Percentiles rank a stretch among this genome's conserved stretches.
Evolutionary conservation across 2,329 filamentous ascomycete species (phyloP).

Genomic region (Metarhizium humberi): DNA sequence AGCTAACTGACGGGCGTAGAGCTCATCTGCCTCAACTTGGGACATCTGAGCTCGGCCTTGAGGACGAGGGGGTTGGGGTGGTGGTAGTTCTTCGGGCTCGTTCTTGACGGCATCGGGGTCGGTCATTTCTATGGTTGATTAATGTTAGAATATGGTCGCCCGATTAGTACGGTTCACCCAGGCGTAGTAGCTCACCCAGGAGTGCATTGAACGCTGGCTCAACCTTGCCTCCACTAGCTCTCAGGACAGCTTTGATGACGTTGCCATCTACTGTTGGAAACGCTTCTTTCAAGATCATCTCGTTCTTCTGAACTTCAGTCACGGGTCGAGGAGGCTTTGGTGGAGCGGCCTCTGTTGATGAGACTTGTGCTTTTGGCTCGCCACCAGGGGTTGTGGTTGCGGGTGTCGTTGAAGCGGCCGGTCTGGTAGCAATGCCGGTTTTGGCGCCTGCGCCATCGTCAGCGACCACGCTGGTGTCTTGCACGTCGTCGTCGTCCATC

Average conservation of each 20-base stretch:
- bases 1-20: slow-evolving; percentile 84
- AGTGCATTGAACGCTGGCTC: slow-evolving; percentile 95
- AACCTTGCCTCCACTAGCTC: slow-evolving; percentile 76
- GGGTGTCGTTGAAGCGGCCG: slow-evolving; percentile 6
- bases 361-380: slow-evolving; percentile 9
- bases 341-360: slow-evolving; percentile 38
- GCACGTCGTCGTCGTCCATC: slow-evolving; percentile 61
- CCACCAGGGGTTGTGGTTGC: slow-evolving; percentile 18
- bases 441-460: slow-evolving; percentile 27
- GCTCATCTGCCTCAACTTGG: slow-evolving; percentile 84
- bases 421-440: not conserved
- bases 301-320: slow-evolving; percentile 74
- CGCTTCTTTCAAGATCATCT: slow-evolving; percentile 83
- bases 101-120: slow-evolving; percentile 59
- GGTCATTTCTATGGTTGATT: slow-evolving; percentile 56
- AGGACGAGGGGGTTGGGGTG: slow-evolving; percentile 76
- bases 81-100: slow-evolving; percentile 46
- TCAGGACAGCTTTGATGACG: slow-evolving; percentile 80
- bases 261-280: slow-evolving; percentile 75
- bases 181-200: slow-evolving; percentile 47
- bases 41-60: slow-evolving; percentile 53
- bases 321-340: slow-evolving; percentile 79
- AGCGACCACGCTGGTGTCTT: slow-evolving; percentile 45
- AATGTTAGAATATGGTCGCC: not conserved
- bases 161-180: not conserved